Percentiles rank a stretch among this genome's conserved stretches.
These are phyloP conservation scores for Scortechinia acanthostroma DNA, from an alignment of 2,329 filamentous ascomycete species.

Conservation along the genomic window DNA sequence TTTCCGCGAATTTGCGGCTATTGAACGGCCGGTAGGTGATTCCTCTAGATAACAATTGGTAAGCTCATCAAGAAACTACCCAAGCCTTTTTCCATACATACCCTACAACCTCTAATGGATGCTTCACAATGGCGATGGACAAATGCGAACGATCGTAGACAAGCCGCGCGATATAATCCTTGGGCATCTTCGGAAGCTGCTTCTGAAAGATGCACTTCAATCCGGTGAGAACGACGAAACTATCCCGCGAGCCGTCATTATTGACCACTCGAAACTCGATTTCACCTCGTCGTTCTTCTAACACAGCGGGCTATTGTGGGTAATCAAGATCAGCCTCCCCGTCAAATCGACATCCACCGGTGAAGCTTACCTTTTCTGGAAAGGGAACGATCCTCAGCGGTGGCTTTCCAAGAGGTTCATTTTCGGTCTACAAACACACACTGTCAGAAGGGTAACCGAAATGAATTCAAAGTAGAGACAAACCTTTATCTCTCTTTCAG, in stretches of 20 bases:
- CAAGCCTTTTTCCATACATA: conserved; percentile 25
- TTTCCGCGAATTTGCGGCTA: conserved; percentile 86
- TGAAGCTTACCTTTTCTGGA: conserved; percentile 67
- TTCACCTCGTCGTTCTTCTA: conserved; percentile 87
- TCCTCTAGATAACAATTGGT: conserved; percentile 45
- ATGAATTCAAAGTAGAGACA: too few relatives aligned
- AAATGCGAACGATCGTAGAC: conserved; percentile 96
- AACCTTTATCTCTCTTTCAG: conserved; percentile 15
- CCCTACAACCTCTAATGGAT: conserved; percentile 79
- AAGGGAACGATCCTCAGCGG: conserved; percentile 69
- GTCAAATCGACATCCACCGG: conserved; percentile 2
- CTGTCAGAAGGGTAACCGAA: neutral
- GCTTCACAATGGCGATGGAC: conserved; percentile 95
- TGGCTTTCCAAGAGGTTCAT: conserved; percentile 34
- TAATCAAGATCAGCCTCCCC: neutral
- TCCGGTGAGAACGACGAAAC: conserved; percentile 87
- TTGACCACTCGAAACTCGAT: conserved; percentile 98
- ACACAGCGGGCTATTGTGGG: conserved; percentile 63
- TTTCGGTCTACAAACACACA: conserved; percentile 22
- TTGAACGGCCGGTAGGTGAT: conserved; percentile 96
- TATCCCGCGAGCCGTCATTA: conserved; percentile 83
- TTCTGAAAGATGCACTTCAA: conserved; percentile 98
- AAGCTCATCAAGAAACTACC: neutral
- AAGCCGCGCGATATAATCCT: conserved; percentile 94
- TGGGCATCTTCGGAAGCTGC: conserved; percentile 97